A percentile compares a stretch with the other conserved stretches of the same genome.
Conservation (phyloP, 345 rosid species). For the Erodium maritimum region DNA sequence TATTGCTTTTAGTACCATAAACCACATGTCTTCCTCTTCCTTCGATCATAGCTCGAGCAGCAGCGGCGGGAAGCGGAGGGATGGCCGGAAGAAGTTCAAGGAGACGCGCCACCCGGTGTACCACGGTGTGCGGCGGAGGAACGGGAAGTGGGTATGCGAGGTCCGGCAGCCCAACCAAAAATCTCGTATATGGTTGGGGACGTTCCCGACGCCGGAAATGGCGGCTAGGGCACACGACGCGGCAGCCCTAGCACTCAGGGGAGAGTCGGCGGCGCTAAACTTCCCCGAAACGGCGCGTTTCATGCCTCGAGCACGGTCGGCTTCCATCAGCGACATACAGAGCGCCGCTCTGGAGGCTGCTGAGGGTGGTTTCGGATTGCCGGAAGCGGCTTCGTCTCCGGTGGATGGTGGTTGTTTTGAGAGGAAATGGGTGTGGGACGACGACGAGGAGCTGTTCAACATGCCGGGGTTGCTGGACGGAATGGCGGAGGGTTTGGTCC, state of each 20-base stretch:
- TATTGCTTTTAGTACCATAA: too few species aligned
- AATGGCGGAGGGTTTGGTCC: conserved; percentile 51
- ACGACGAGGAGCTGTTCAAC: conserved; percentile 55
- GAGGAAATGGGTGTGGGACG: conserved; percentile 19
- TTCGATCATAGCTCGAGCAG: too few species aligned
- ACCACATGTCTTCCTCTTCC: too few species aligned
- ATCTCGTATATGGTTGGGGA: conserved; percentile 41
- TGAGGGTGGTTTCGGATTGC: too few species aligned
- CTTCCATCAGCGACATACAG: conserved; percentile 1
- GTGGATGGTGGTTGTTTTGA: too few species aligned
- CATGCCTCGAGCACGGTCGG: too few species aligned
- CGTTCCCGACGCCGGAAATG: conserved; percentile 28
- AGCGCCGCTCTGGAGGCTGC: too few species aligned
- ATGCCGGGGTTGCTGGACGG: conserved; percentile 42
- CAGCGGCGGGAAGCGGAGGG: conserved; percentile 23
- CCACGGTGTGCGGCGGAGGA: conserved; percentile 37
- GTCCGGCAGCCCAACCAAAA: conserved; percentile 32
- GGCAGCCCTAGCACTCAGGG: too few species aligned
- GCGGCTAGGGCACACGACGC: conserved; percentile 46
- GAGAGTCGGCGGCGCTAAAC: too few species aligned
- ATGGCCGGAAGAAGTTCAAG: too few species aligned
- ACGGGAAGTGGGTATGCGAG: conserved; percentile 54
- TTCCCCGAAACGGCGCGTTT: too few species aligned
- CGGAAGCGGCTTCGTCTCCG: too few species aligned
- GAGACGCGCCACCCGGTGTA: conserved; percentile 43